These are phyloP conservation scores for Uronychia binucleata DNA, from an alignment of 73 alveolate genomes.

Conservation along the genomic window DNA sequence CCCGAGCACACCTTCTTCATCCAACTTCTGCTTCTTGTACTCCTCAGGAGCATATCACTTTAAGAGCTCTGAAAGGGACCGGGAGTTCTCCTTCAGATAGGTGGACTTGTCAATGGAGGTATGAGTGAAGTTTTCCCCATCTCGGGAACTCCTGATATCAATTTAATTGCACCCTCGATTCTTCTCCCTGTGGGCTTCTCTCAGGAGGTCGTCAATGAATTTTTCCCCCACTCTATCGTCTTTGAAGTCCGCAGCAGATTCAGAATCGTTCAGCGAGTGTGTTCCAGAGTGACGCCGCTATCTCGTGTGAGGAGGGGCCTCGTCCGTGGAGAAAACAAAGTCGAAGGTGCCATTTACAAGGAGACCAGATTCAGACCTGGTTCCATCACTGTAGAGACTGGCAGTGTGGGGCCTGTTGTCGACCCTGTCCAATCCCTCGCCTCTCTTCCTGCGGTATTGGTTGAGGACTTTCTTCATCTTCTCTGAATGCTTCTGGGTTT, in stretches of 20 bases:
- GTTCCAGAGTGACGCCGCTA: too few relatives aligned
- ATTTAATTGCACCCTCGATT: too few relatives aligned
- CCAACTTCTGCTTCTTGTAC: not conserved
- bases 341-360: not conserved
- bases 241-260: too few relatives aligned
- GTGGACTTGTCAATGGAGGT: too few relatives aligned
- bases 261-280: too few relatives aligned
- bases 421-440: not conserved
- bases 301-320: not conserved
- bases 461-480: conserved; percentile 10
- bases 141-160: too few relatives aligned
- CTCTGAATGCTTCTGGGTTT: conserved; percentile 55
- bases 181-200: not conserved
- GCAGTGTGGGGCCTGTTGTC: not conserved
- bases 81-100: too few relatives aligned
- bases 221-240: not conserved
- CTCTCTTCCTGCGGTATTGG: not conserved
- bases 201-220: not conserved
- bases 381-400: not conserved
- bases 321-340: not conserved
- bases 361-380: not conserved
- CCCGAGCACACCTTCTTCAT: not conserved
- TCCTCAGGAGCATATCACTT: not conserved
- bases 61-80: not conserved
- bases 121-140: too few relatives aligned